Base-by-base conservation (phyloP, 2,329 filamentous ascomycete species). In the Falciphora oryzae region DNA sequence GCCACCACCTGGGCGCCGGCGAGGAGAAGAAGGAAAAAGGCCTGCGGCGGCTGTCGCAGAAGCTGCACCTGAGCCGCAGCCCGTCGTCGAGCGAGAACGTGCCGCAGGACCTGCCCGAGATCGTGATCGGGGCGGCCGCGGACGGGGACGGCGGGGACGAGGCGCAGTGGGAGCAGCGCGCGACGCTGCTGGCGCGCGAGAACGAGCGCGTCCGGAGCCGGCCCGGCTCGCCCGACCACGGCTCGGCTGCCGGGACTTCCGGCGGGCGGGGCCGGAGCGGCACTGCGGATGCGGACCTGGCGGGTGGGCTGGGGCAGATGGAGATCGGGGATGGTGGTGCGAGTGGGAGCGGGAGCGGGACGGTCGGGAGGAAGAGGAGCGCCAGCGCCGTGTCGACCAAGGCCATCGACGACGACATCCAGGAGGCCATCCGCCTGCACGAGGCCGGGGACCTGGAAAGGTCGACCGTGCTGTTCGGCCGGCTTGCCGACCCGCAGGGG, bases 391-490 rank as follows among this genome's bases (percentile, higher is more conserved):
- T 85, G 50, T 83, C 80, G 63, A 81, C 80, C 61, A 80, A 84
- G 72, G 77, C 77, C 65, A 83, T 83, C 64, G 86, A 89, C 73
- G 82, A 84, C 65, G 88, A 91, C 75, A 97, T 99, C 65, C 94
- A 97, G 77, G 89, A 96, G 77, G 95, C 95, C n/a, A 99, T 99
- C 74, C 85, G 90, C 67, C 81, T 98, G 68, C 95, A 99, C 75
- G 95, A 99, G 77, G 83, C 81, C 60, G 94, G 94, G 65, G 84
- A 95, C 66, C 83, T 97, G 65, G 85, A 87, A 71, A 79, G 82
- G 71, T 95, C 93, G 63, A 97, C 95, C n/a, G 80, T 81, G 63
- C 86, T 98, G 77, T 99, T 99, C 78, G 90, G 87, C 32, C 81
- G 83, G 66, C 81, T 99, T 69, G 95, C 95, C 63, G 89, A 97